Base-by-base conservation (phyloP, 306 rosid genomes). In the Trifolium fragiferum region DNA sequence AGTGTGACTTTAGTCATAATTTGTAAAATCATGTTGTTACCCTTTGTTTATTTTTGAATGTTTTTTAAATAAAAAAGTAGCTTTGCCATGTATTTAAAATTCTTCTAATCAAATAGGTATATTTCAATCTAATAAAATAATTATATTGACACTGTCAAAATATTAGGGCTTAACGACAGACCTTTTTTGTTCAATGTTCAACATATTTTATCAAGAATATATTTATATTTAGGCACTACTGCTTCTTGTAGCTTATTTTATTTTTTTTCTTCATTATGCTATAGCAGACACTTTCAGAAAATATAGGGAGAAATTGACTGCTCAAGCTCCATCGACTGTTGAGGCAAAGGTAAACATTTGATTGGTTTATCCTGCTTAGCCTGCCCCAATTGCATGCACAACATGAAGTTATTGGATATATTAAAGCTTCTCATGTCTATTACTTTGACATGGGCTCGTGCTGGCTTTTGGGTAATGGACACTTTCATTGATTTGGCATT, bases 231-330 rank as follows among this genome's bases (percentile, higher is more conserved):
- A 57, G 8, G 7, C 12, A 67, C 19, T 33, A 33, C 30, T 59
- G 32, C 66, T 54, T 49, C 41, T 64, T 65, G 51, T 65, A 70
- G 76, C 74, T 70, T 13, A 37, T 64, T 35, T 23, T 70, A 1
- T 57, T 0, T 85, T 38, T 65, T 21, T 47, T 5, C 54, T 47
- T 8, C 54, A 33, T 38, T 62, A 79, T 72, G 62, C 51, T 76
- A 19, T 74, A 72, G 68, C 85, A 94, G 97, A 93, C 7, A 94
- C 96, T 75, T 91, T 75, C 58, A 87, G 86, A 83, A 90, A 88
- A 82, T 94, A 84, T 55, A 94, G 85, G 85, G 97, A 87, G 74
- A 94, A 82, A 83, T 21, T 94, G 74, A 73, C 81, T 37, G 75
- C 93, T 63, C 88, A 75, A 73, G 86, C 51, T 76, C 87, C 91